phyloP scores from a whole-genome alignment of 139 green algal genomes.

The Ettlia oleoabundans region DNA sequence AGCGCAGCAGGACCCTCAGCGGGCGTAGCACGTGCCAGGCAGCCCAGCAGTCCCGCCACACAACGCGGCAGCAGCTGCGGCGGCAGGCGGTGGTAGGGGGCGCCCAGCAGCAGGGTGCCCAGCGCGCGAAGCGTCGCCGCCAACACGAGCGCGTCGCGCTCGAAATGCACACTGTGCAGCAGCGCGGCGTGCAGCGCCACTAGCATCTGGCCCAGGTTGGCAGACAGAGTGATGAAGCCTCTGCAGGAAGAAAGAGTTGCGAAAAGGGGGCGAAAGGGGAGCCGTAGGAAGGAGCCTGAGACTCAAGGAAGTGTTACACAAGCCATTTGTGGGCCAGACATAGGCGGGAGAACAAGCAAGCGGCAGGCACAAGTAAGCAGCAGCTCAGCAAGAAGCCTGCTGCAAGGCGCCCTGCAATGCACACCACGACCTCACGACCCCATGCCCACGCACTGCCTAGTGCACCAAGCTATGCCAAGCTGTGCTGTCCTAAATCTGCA shows the following conservation, averaged over 20 bases:
- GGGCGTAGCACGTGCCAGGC: constrained; percentile 24
- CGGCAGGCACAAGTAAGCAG: too few species aligned
- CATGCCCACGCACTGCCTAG: too few species aligned
- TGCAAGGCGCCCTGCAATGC: too few species aligned
- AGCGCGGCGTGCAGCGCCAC: constrained; percentile 57
- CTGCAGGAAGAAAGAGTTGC: constrained; percentile 12
- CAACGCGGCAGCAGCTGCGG: constrained; percentile 51
- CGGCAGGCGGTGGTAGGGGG: constrained; percentile 71
- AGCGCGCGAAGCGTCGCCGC: constrained; percentile 58
- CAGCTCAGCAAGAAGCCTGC: too few species aligned
- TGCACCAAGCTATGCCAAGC: too few species aligned
- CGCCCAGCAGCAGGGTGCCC: constrained; percentile 51
- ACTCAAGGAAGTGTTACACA: too few species aligned
- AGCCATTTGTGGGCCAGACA: too few species aligned
- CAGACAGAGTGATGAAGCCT: constrained; percentile 74
- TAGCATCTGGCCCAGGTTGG: constrained; percentile 57
- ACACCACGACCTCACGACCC: too few species aligned
- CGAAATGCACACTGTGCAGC: constrained; percentile 35
- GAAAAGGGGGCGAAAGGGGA: neutral
- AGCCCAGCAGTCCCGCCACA: constrained; percentile 47
- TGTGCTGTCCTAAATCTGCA: too few species aligned
- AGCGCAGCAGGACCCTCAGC: neutral
- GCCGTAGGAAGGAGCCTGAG: neutral
- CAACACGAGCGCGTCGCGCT: constrained; percentile 45
- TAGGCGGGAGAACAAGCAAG: too few species aligned